These are phyloP conservation scores for Tulasnella sp. DNA, from an alignment of 768 basidiomycete genomes.

Conservation along the genomic window DNA sequence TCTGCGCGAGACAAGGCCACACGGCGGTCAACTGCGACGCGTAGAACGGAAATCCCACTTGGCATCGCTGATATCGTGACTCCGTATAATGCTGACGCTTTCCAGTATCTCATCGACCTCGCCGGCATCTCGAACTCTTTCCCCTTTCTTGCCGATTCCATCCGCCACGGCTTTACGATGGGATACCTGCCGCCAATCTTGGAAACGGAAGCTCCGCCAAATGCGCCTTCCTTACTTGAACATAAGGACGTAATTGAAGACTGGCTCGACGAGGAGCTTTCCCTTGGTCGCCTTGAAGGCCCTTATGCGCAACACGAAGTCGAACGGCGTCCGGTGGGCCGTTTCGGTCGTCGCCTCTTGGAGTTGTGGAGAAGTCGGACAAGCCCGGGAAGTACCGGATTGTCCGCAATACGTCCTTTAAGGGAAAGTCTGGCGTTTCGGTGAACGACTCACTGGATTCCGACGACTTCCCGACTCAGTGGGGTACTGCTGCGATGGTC, in stretches of 20 bases:
- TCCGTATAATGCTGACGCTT: constrained; percentile 1
- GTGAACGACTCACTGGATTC: constrained; percentile 31
- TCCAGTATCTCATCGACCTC: not conserved
- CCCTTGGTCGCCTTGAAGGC: constrained; percentile 32
- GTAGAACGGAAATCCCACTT: not conserved
- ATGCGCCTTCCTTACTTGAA: not conserved
- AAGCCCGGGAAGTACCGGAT: constrained; percentile 41
- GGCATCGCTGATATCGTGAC: not conserved
- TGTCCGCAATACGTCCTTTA: constrained; percentile 37
- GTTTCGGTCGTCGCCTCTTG: constrained; percentile 32
- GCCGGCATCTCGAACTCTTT: not conserved
- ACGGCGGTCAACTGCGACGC: not conserved
- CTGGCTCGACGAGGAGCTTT: constrained; percentile 16
- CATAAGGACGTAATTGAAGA: not conserved
- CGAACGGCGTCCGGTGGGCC: not conserved
- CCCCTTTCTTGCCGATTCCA: not conserved
- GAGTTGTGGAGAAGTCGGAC: constrained; percentile 27
- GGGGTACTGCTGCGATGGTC: constrained; percentile 21
- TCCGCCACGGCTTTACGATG: no score
- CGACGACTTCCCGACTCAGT: constrained; percentile 33
- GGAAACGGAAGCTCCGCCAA: not conserved
- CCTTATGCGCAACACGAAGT: constrained; percentile 27
- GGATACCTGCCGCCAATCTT: no score
- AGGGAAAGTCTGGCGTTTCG: constrained; percentile 17
- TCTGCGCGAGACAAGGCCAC: not conserved